phyloP scores from a whole-genome alignment of 805 yeast genomes.

The Cephaloascus albidus region DNA sequence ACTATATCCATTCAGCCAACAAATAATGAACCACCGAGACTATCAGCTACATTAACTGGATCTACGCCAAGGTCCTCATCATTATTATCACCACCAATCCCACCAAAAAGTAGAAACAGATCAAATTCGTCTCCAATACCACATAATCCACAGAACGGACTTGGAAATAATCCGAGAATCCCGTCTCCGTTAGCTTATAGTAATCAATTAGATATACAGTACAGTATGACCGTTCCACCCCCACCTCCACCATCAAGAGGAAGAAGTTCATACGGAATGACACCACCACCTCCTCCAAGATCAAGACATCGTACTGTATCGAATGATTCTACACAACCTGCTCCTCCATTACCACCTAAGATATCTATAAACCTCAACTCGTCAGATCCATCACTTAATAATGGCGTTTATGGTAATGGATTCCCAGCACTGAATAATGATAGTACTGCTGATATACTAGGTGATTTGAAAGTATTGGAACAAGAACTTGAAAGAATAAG shows the following conservation, averaged over 20 bases:
- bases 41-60: conserved; percentile 19
- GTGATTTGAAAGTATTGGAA: conserved; percentile 58
- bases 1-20: background rate
- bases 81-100: conserved; percentile 16
- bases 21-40: conserved; percentile 5
- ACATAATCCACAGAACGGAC: background rate
- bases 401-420: conserved; percentile 1
- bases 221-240: conserved; percentile 8
- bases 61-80: conserved; percentile 11
- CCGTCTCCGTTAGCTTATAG: conserved; percentile 7
- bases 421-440: conserved; percentile 6
- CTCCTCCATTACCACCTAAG: conserved; percentile 22
- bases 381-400: conserved; percentile 1
- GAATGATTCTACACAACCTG: conserved; percentile 5
- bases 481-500: conserved; percentile 58
- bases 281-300: conserved; percentile 8
- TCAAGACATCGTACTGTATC: conserved; percentile 3
- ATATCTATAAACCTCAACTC: conserved; percentile 6
- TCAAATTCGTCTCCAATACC: conserved; percentile 19
- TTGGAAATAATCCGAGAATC: conserved; percentile 6
- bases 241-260: conserved; percentile 34
- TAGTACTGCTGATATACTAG: conserved; percentile 44
- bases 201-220: conserved; percentile 4
- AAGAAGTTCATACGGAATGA: conserved; percentile 10
- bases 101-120: conserved; percentile 25